Conservation (phyloP, 2,329 filamentous ascomycete species). For the Neodidymelliopsis sp. region DNA sequence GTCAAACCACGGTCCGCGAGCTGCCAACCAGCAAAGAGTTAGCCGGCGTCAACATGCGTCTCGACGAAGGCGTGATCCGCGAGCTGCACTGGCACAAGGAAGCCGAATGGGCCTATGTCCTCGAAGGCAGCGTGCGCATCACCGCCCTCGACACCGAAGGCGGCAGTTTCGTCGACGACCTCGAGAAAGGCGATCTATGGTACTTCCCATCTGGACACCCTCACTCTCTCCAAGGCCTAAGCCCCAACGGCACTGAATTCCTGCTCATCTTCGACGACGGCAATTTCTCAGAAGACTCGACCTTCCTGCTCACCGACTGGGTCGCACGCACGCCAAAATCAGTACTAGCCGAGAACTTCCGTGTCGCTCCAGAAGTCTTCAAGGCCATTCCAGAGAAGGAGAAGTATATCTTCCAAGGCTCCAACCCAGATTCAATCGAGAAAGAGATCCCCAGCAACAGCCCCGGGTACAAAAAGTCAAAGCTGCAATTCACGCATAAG, state of each 20-base stretch:
- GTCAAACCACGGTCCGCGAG: conserved; percentile 74
- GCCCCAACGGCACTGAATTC: conserved; percentile 70
- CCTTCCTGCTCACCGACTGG: conserved; percentile 78
- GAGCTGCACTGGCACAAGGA: conserved; percentile 85
- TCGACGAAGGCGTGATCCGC: conserved; percentile 75
- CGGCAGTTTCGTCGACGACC: conserved; percentile 77
- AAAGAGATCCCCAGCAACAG: conserved; percentile 67
- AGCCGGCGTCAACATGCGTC: conserved; percentile 79
- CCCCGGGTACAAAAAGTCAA: conserved; percentile 70
- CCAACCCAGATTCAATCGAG: conserved; percentile 68
- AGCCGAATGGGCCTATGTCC: conserved; percentile 79
- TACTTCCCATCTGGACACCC: conserved; percentile 82
- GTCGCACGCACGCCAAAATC: conserved; percentile 75
- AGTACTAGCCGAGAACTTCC: conserved; percentile 78
- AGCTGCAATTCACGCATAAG: conserved; percentile 72
- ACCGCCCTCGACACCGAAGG: conserved; percentile 78
- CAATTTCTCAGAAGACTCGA: conserved; percentile 69
- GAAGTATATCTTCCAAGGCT: conserved; percentile 81
- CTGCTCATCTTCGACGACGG: conserved; percentile 69
- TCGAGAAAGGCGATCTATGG: conserved; percentile 80
- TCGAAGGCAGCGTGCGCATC: conserved; percentile 74
- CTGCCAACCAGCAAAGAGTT: conserved; percentile 72
- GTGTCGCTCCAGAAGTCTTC: conserved; percentile 74
- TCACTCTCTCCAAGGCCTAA: conserved; percentile 77
- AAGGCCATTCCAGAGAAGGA: conserved; percentile 69